Evolutionary conservation across 345 rosid species (phyloP).

Genomic region (Salix caprea): DNA sequence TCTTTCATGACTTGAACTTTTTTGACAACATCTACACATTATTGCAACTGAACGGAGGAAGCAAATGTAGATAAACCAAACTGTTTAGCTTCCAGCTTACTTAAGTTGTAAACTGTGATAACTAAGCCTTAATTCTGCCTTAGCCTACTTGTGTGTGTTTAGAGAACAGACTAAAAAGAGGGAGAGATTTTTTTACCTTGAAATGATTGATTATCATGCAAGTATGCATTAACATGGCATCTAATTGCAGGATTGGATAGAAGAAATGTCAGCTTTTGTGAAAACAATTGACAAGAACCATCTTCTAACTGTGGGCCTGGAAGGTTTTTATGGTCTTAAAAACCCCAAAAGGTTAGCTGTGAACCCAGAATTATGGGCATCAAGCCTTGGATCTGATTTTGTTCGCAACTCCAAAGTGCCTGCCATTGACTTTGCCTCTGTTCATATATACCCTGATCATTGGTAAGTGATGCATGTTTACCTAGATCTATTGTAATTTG

Average conservation of each 20-base stretch:
- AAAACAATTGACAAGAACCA: conserved; percentile 87
- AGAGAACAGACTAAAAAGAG: neutral
- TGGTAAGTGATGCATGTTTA: conserved; percentile 44
- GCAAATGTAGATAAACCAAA: no score
- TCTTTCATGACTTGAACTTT: no score
- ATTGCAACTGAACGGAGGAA: no score
- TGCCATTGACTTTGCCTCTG: conserved; percentile 77
- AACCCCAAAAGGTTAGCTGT: conserved; percentile 67
- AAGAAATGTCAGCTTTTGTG: conserved; percentile 75
- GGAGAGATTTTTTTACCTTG: neutral
- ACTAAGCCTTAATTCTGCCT: neutral
- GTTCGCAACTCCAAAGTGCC: conserved; percentile 55
- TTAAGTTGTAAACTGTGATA: neutral
- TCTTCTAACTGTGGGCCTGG: conserved; percentile 82
- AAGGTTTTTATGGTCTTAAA: conserved; percentile 91
- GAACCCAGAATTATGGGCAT: conserved; percentile 82
- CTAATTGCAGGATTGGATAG: conserved; percentile 71
- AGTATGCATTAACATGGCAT: conserved; percentile 1
- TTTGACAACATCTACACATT: no score
- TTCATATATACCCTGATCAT: conserved; percentile 92
- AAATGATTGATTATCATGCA: neutral
- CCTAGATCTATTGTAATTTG: neutral
- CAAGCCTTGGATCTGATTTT: conserved; percentile 84
- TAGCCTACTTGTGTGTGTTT: neutral
- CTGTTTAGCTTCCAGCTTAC: neutral